These are phyloP conservation scores for Irpex sp. DNA, from an alignment of 1,284 basidiomycete species.

Conservation along the genomic window DNA sequence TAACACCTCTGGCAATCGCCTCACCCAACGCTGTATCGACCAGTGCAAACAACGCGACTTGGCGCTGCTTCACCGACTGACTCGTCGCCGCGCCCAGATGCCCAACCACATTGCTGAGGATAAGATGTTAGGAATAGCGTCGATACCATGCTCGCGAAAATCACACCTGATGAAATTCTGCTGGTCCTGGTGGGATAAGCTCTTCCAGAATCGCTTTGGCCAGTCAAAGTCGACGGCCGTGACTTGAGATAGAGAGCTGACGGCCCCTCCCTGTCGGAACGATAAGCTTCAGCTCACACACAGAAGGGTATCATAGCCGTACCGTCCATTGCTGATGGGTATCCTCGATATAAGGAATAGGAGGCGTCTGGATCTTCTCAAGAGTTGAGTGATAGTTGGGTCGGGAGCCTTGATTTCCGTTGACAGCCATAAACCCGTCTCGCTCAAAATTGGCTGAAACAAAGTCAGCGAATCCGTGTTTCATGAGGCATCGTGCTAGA, in stretches of 20 bases:
- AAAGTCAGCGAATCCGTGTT: background rate
- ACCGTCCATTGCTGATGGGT: constrained; percentile 32
- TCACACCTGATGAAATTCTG: constrained; percentile 32
- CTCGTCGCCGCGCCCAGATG: constrained; percentile 32
- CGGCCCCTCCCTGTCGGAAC: constrained; percentile 26
- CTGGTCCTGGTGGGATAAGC: constrained; percentile 34
- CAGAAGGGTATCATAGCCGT: constrained; percentile 7
- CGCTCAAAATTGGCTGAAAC: constrained; percentile 38
- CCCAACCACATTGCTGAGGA: constrained; percentile 33
- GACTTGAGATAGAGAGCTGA: constrained; percentile 27
- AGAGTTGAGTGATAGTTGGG: constrained; percentile 28
- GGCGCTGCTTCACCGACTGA: constrained; percentile 27
- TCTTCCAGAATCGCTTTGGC: constrained; percentile 36
- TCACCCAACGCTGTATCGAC: constrained; percentile 32
- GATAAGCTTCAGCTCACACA: background rate
- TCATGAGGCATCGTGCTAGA: background rate
- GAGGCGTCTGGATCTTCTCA: constrained; percentile 25
- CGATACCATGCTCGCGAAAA: too few relatives aligned
- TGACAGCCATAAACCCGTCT: constrained; percentile 24
- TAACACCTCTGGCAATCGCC: constrained; percentile 32
- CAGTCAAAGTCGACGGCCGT: constrained; percentile 41
- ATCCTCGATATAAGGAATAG: constrained; percentile 34
- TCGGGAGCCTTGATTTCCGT: constrained; percentile 27
- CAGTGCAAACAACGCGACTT: constrained; percentile 32
- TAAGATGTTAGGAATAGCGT: background rate